phyloP scores from a whole-genome alignment of 495 filamentous ascomycete species.

The Penicillium chermesinum region DNA sequence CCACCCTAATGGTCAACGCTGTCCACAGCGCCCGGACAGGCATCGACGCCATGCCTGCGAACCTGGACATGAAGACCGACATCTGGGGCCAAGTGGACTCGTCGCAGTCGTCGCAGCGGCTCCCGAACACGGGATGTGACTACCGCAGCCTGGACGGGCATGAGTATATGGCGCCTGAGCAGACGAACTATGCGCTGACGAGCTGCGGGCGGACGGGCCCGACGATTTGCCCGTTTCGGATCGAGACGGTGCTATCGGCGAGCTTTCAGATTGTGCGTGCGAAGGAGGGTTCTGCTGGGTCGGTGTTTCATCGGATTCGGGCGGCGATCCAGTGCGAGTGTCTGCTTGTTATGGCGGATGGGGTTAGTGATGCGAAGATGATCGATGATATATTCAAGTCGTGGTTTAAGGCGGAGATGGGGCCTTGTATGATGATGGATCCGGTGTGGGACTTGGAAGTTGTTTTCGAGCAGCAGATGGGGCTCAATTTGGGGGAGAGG shows the following conservation, averaged over 20 bases:
- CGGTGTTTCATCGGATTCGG: conserved; percentile 50
- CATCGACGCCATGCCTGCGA: conserved; percentile 18
- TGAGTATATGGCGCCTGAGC: conserved; percentile 45
- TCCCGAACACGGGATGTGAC: conserved; percentile 25
- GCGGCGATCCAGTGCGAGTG: conserved; percentile 47
- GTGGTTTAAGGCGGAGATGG: conserved; percentile 42
- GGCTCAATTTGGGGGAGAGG: conserved; percentile 11
- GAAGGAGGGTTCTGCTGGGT: conserved; percentile 40
- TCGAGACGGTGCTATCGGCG: conserved; percentile 29
- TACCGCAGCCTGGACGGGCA: conserved; percentile 39
- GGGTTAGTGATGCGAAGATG: conserved; percentile 33
- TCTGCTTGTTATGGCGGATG: conserved; percentile 41
- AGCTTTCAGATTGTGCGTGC: conserved; percentile 41
- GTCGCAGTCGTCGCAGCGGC: conserved; percentile 13
- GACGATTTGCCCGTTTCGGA: conserved; percentile 41
- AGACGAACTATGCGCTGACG: conserved; percentile 45
- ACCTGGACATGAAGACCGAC: conserved; percentile 14
- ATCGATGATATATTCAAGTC: conserved; percentile 43
- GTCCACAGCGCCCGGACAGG: conserved; percentile 37
- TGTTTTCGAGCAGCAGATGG: conserved; percentile 28
- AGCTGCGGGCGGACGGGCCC: conserved; percentile 39
- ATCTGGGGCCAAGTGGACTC: conserved; percentile 3
- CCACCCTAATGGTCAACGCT: conserved; percentile 31
- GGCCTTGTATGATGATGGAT: conserved; percentile 46
- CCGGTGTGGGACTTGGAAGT: conserved; percentile 35